Evolutionary conservation across 371 early-diverging fungal species (phyloP), one percentile per base, ranked within the genome.

Genomic region (Parasitella parasitica): DNA sequence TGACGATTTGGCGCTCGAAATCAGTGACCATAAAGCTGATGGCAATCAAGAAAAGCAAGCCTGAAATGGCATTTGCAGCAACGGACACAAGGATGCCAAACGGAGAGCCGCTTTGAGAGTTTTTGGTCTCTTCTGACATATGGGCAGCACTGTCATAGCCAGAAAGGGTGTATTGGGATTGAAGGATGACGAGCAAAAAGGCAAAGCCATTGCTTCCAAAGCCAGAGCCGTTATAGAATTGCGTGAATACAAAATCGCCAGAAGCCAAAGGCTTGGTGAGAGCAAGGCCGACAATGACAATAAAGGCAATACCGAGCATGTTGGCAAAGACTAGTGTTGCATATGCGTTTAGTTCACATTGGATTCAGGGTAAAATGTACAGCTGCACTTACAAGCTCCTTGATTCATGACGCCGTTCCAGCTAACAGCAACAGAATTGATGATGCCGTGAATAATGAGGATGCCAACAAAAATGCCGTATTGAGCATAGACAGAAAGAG

Each of bases 71-170:
- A 20, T 83, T 82, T 30, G 87, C 82, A 24, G 78, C 78, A 57
- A 89, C 84, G 26, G 88, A 80, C 51, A 73, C 66, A 57, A 88
- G 72, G 36, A 91, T 86, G 39, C 85, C 89, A 54, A 77, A 78
- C 27, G 91, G 89, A 2, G 80, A 77, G 7, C 80, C 77, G 2
- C 54, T 70, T 56, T 77, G 77, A 9, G 89, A 83, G 56, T 86
- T 81, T 41, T 86, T 76, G 6, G 91, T 89, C 64, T 91, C 91
- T 78, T 91, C 91, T 32, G 81, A 73, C 84, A 91, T 87, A 69
- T 89, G 91, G 6, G 89, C 89, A 26, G 89, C 85, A 59, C 80
- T 80, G 50, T 91, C 91, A 63, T 89, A 91, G 6, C 90, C 90
- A 16, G 84, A 83, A 66, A 88, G 71, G 1, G 87, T 86, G 71